Base-by-base conservation (phyloP, 1,284 basidiomycete genomes). In the Rugosomyces carneus region DNA sequence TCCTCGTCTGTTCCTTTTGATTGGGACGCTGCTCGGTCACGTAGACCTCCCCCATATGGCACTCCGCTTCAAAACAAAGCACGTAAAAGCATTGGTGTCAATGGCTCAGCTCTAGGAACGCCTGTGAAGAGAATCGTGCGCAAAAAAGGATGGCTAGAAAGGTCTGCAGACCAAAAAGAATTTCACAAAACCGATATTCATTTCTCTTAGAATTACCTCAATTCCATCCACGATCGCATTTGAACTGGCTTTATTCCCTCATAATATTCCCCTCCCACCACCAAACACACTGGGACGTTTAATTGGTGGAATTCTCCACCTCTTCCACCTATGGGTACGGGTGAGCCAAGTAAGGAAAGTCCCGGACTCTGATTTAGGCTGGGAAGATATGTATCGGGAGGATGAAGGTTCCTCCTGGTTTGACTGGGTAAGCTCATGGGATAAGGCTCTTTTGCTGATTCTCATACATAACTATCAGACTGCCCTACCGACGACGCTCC, bases 331-430 rank as follows among this genome's bases (percentile, higher is more conserved):
- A 42, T 76, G 70, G 56, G 68, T 84, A 27, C 73, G 85, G 49
- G 65, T 85, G 27, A 72, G 73, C 47, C 76, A 81, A 52, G 65
- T 78, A 42, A 72, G 76, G 20, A 64, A 68, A 20, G 67, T 79
- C 1, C 73, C 73, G 1, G 81, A 84, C 49, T 77, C 81, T 5
- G 83, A 88, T 51, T 56, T 80, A 19, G 81, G 79, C 5, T 89
- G 85, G 84, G 84, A 88, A 54, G 80, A 85, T 58, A 78, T 87
- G 68, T 80, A 83, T 50, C 73, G 71, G 51, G 82, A 84, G 58
- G 76, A 67, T 44, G 72, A 77, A 55, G 73, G 73, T 20, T 65
- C 69, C n/a, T 69, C 78, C 5, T 89, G 85, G 85, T 81, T 88
- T 51, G 80, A 87, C 63, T 89, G 85, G 87, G 87, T 87, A 41